phyloP scores from a whole-genome alignment of 345 rosid genomes.

The Excoecaria agallocha region DNA sequence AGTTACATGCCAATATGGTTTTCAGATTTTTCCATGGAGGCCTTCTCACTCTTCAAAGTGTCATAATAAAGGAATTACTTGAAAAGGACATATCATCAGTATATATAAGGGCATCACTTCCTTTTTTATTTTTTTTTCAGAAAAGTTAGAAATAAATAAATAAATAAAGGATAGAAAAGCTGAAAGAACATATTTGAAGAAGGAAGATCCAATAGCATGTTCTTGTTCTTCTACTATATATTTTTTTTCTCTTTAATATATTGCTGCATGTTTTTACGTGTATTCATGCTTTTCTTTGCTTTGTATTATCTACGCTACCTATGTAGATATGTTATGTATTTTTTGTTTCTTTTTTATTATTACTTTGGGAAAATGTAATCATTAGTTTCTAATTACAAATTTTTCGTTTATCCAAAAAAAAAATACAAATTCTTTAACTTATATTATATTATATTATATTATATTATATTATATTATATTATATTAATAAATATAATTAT shows the following conservation, averaged over 20 bases:
- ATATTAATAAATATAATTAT: too few species aligned
- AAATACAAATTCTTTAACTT: too few species aligned
- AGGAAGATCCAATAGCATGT: slow-evolving; percentile 30
- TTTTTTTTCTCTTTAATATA: neutral
- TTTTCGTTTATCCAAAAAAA: too few species aligned
- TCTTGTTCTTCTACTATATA: slow-evolving; percentile 11
- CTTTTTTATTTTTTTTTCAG: neutral
- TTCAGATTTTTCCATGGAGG: neutral
- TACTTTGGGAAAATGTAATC: too few species aligned
- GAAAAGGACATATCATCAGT: slow-evolving; percentile 17
- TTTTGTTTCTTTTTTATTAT: too few species aligned
- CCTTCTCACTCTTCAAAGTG: slow-evolving; percentile 29
- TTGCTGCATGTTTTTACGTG: slow-evolving; percentile 32
- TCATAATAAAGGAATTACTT: slow-evolving; percentile 9
- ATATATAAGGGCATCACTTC: neutral
- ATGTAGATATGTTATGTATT: too few species aligned
- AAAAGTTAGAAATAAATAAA: neutral
- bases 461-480: too few species aligned
- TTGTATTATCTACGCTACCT: neutral
- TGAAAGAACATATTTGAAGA: slow-evolving; percentile 7
- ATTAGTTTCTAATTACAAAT: too few species aligned
- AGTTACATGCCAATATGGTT: too few species aligned
- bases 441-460: too few species aligned
- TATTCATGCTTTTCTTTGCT: slow-evolving; percentile 15
- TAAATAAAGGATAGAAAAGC: neutral